Evolutionary conservation across 2,329 filamentous ascomycete species (phyloP), one percentile per base, ranked within the genome.

Genomic region (Colletotrichum sp.): DNA sequence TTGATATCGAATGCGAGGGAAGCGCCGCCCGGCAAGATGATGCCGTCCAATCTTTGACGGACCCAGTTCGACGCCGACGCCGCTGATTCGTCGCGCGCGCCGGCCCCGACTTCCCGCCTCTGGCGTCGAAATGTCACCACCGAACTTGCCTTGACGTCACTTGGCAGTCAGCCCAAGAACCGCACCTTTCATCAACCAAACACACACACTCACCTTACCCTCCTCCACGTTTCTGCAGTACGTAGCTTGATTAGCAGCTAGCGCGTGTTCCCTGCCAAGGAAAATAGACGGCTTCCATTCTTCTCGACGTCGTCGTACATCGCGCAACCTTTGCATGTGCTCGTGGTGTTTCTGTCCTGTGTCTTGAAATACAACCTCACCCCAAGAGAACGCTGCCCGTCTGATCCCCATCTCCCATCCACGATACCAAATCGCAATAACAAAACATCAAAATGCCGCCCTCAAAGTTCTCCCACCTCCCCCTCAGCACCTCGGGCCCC

Each of bases 401-500:
- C 44, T 13, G 3, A 48, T 4, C 4, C 4, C 44, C 11, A 48
- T 59, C 63, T 39, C 22, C 34, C 67, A 1, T 59, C 15, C 28
- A 34, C 13, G n/a, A 72, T 52, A 52, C 44, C 44, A 52, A 7
- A 36, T 67, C 15, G 12, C 32, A 6, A 1, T 59, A 34, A n/a
- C 19, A 30, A 61, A 61, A 13, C 59, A 32, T 19, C 39, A 63
- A 12, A 12, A 70, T 63, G 55, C 15, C 67, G 16, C 27, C 64
- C 28, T 77, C 82, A 70, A 82, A 81, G 65, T 85, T 83, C 71
- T 77, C 78, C 13, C 67, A 83, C 22, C 79, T 85, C 2, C 82
- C 82, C 8, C 81, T 86, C 66, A 84, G 83, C 77, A 85, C 84
- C 67, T 79, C 73, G 12, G 83, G 84, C 8, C 81, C 83, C 59